Evolutionary conservation across 441 rosid species (phyloP).

Genomic region (Gossypium schwendimanii): DNA sequence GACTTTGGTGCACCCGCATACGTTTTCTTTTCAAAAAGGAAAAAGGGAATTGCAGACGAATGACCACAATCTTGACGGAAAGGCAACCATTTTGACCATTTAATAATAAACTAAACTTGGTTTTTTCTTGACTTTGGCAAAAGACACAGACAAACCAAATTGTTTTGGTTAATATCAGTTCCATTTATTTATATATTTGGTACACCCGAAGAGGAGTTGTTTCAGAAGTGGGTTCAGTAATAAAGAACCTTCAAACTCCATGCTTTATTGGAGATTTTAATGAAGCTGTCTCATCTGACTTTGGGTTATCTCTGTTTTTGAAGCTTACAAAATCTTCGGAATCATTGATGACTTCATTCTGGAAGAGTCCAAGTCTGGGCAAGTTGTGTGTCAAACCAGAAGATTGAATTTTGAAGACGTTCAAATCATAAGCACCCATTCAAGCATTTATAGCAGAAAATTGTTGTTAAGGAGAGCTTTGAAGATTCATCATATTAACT

Average conservation of each 20-base stretch:
- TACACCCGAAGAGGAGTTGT: background rate
- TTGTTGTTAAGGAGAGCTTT: no score
- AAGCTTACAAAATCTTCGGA: no score
- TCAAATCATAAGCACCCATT: no score
- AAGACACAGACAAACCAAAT: background rate
- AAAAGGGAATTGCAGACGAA: background rate
- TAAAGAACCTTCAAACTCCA: background rate
- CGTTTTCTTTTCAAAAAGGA: background rate
- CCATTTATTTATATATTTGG: background rate
- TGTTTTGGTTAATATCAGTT: background rate
- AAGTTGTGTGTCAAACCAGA: no score
- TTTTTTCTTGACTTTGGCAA: constrained; percentile 6
- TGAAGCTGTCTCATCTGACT: background rate
- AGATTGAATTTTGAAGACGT: no score
- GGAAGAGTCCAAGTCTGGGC: no score
- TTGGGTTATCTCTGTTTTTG: no score
- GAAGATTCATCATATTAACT: no score
- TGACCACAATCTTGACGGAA: background rate
- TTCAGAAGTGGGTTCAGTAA: background rate
- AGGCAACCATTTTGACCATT: background rate
- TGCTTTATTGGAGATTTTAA: background rate
- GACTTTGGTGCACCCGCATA: background rate
- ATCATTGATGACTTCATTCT: no score
- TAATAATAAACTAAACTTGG: background rate
- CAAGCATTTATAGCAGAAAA: no score